Base-by-base conservation (phyloP, 768 basidiomycete species). In the Termitomyces sp. region DNA sequence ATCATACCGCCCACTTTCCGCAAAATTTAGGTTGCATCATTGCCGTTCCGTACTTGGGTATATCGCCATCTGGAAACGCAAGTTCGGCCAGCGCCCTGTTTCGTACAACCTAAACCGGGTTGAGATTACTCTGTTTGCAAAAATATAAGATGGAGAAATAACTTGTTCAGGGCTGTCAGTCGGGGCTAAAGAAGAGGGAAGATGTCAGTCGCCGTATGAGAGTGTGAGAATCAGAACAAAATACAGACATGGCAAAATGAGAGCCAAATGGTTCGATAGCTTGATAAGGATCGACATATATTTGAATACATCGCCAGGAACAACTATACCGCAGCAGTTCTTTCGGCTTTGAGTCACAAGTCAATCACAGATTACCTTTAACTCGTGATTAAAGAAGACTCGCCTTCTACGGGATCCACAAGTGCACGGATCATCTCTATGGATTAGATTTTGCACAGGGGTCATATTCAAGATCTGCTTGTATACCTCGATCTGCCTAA, bases 281-380 rank as follows among this genome's bases (percentile, higher is more conserved):
- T 92, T 91, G 70, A 92, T 88, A 50, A 94, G 73, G n/a, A 91
- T 78, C 1, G 84, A 83, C 75, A 90, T 89, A 63, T 83, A 90
- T 65, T 82, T 85, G 69, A 96, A 85, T 6, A 94, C 75, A 38
- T 85, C 78, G 37, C 83, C 83, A 3, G 85, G 75, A 49, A 83
- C 82, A 63, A 71, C 75, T 0, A 69, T 67, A 53, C 73, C 66
- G 56, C 78, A 79, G 46, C 81, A 78, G 30, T 59, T 60, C 55
- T 74, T 77, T 47, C 72, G 73, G 38, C 80, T 82, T 56, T 21
- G 11, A 2, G 33, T 65, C 31, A 66, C 55, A 46, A 31, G 14
- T 40, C 15, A 40, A 38, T 19, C 49, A 42, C 45, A 55, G 23
- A 41, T 23, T 17, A 35, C 35, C 19, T 48, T 17, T 17, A 26